Base-by-base conservation (phyloP, 148 eudicot species). In the Polygonum aviculare region DNA sequence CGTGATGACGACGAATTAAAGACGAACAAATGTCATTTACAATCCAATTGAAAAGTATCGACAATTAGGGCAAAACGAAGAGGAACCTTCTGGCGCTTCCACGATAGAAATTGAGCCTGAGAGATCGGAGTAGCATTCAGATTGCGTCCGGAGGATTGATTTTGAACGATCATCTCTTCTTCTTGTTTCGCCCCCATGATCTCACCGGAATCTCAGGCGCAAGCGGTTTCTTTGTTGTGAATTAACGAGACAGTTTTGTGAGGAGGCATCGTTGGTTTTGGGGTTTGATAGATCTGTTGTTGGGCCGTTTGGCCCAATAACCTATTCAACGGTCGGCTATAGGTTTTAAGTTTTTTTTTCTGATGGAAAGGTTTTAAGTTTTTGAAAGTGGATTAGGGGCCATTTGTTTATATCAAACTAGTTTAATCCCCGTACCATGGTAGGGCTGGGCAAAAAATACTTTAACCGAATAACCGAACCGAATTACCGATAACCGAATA, bases 11-110 rank as follows among this genome's bases (percentile, higher is more conserved):
- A 1, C 1, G 5, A 21, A 35, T 26, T 44, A 5, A 44, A 5
- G 12, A 0, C 5, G 26, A 71, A 41, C 14, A 71, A 41, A 41
- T 18, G 12, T 18, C 33, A 14, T 12, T 11, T 2, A 8, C 1
- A 12, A 12, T 26, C 7, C 18, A 11, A 39, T 71, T 40, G 74
- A 49, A 71, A 45, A 9, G 45, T 73, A 11, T 3, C 7, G 36
- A 76, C 41, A 40, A 7, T 33, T 22, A 67, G 38, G 48, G 45
- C 52, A 18, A 60, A 54, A 54, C 45, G 55, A 38, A 38, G 77
- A 45, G 63, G 72, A 74, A 82, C 93, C 93, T 90, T 86, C 3
- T 81, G 89, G 74, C 78, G 83, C 77, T 90, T 90, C 93, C 93
- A 90, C 48, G 86, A 77, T 60, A 87, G 82, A 50, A 90, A 90